Evolutionary conservation across 2,329 filamentous ascomycete species (phyloP), one percentile per base, ranked within the genome.

Genomic region (Aureobasidium leucospermi): DNA sequence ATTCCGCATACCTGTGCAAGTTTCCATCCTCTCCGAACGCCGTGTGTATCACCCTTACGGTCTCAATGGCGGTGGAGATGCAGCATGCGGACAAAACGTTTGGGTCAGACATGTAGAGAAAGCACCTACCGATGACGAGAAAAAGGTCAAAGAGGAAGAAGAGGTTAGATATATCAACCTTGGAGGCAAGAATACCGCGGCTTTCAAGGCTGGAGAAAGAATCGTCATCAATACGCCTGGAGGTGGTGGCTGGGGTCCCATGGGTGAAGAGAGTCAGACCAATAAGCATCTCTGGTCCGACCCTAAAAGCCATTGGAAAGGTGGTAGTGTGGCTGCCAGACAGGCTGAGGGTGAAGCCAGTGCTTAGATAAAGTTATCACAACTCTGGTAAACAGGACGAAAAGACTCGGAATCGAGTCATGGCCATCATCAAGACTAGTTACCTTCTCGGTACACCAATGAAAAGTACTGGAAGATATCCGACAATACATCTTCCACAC

Each of bases 31-130:
- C 6, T 88, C 85, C 6, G 90, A 96, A 71, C 73, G 90, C 16
- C 76, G 90, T 32, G 88, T 93, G 0, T 85, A 88, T 63, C 80
- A 83, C 56, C 90, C 90, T 1, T 96, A 92, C 65, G 92, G 93
- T 0, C 79, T 96, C 61, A 86, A 85, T 23, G 93, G 93, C 0
- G 93, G 93, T 3, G 86, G 85, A 60, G 87, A 93, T 62, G 93
- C 85, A 0, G 75, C 84, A 65, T 87, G 88, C 53, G 93, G 93
- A 0, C 75, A 92, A 62, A 97, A 97, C 66, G 77, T 95, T 47
- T 97, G 93, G 93, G 85, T 95, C 34, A 79, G 89, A 7, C 86
- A 83, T 62, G 86, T 93, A 57, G 64, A 63, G 16, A 69, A 70
- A 61, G 43, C 68, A 0, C 66, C 74, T 43, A 67, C 66, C 13